phyloP scores from a whole-genome alignment of 768 basidiomycete species.

The Cantharellus cinnabarinus region DNA sequence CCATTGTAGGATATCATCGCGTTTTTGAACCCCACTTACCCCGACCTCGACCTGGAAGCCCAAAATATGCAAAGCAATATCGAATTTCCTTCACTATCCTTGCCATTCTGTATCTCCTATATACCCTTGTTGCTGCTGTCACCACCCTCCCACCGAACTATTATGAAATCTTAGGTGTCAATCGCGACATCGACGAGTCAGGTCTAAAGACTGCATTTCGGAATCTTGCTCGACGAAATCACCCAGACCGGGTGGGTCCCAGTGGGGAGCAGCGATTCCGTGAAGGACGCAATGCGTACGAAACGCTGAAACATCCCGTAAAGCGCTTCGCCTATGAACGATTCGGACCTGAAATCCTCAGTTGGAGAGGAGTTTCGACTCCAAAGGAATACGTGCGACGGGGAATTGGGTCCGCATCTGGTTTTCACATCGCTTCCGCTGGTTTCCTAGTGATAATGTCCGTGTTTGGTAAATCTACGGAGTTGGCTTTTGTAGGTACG shows the following conservation, averaged over 20 bases:
- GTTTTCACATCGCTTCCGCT: constrained; percentile 45
- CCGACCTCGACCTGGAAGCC: background rate
- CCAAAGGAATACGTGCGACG: constrained; percentile 45
- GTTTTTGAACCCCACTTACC: background rate
- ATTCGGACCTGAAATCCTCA: constrained; percentile 55
- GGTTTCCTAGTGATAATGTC: constrained; percentile 41
- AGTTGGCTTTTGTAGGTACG: constrained; percentile 42
- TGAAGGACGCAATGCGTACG: constrained; percentile 48
- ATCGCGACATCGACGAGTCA: constrained; percentile 39
- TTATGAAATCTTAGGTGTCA: constrained; percentile 52
- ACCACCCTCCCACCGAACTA: constrained; percentile 46
- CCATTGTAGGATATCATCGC: constrained; percentile 2
- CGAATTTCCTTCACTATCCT: constrained; percentile 10
- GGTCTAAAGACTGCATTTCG: constrained; percentile 55
- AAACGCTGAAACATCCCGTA: constrained; percentile 56
- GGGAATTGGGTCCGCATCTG: constrained; percentile 40
- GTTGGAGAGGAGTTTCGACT: constrained; percentile 50
- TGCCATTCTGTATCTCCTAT: constrained; percentile 12
- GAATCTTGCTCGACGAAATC: constrained; percentile 48
- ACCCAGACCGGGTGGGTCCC: constrained; percentile 50
- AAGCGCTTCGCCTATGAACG: constrained; percentile 74
- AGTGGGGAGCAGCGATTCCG: constrained; percentile 42
- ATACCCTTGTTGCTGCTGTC: constrained; percentile 17
- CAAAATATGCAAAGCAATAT: background rate
- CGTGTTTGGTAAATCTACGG: constrained; percentile 35